Base-by-base conservation (phyloP, 2,329 filamentous ascomycete species). In the Fusarium virguliforme region DNA sequence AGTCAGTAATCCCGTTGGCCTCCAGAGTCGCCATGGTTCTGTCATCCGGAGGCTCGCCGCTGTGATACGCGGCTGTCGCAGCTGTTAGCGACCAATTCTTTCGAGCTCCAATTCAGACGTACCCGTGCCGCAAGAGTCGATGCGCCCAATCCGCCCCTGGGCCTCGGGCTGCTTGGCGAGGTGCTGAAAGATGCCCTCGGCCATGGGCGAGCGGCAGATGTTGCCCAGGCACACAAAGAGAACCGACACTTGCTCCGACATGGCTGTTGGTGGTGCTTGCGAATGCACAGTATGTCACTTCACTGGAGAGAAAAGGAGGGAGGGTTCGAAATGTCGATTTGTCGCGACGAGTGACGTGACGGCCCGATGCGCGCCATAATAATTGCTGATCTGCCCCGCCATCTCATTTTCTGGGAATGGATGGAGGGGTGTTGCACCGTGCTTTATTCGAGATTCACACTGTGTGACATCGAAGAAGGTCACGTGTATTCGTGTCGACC, bases 221-320 rank as follows among this genome's bases (percentile, higher is more conserved):
- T 99, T 99, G 80, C 96, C 96, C 35, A 98, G 87, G 83, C 96
- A 99, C 75, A 98, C 95, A 79, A 98, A 98, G 58, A 98, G 89
- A 38, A 98, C 92, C 3, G 91, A 94, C 60, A 93, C 73, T 40
- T 81, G 79, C 66, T 83, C 82, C 7, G 81, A 65, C 81, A 83
- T 82, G 22, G 68, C 76, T 68, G 51, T 18, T 18, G 18, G 18
- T 58, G 61, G 54, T 43, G 63, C 41, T 43, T 24, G 38, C 55
- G 24, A 46, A 26, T 18, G 26, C 22, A 35, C 30, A 48, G 43
- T 28, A 48, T 48, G 24, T 28, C 43, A 48, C n/a, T 35, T 41
- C 41, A 41, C 35, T 50, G 12, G 28, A 51, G 55, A 43, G 65
- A 46, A 60, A 61, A 46, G 58, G 62, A 64, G 48, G 62, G 38